These are phyloP conservation scores for Silene latifolia DNA, from an alignment of 148 eudicot genomes.

Conservation along the genomic window DNA sequence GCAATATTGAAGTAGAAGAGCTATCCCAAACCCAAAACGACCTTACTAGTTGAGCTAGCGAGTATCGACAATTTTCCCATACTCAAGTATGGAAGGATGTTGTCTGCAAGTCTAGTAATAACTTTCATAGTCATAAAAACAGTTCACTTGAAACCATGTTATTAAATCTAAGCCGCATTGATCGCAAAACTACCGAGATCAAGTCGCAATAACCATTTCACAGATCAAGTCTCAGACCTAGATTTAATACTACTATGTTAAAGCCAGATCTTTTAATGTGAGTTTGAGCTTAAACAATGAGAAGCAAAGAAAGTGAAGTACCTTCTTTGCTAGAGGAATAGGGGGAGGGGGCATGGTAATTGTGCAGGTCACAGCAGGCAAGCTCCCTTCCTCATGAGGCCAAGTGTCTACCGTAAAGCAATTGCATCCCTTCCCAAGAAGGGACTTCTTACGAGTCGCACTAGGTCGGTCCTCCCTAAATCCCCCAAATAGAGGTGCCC, in stretches of 20 bases:
- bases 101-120: not conserved
- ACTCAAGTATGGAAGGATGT: not conserved
- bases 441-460: slow-evolving; percentile 38
- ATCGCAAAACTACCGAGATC: not conserved
- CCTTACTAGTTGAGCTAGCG: no score
- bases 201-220: not conserved
- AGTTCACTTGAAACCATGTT: not conserved
- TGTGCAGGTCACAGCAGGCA: slow-evolving; percentile 67
- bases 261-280: not conserved
- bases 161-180: not conserved
- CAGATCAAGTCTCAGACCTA: not conserved
- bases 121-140: not conserved
- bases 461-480: slow-evolving; percentile 39
- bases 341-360: slow-evolving; percentile 69
- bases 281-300: not conserved
- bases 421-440: slow-evolving; percentile 52
- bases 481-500: slow-evolving; percentile 77
- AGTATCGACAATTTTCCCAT: no score
- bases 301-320: slow-evolving; percentile 11
- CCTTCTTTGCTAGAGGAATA: slow-evolving; percentile 87
- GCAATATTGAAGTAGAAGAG: no score
- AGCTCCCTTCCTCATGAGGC: slow-evolving; percentile 66
- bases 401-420: slow-evolving; percentile 74
- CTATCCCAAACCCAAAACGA: no score
- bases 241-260: not conserved